Evolutionary conservation across 83 land plant species (phyloP).

Genomic region (Picea engelmannii): DNA sequence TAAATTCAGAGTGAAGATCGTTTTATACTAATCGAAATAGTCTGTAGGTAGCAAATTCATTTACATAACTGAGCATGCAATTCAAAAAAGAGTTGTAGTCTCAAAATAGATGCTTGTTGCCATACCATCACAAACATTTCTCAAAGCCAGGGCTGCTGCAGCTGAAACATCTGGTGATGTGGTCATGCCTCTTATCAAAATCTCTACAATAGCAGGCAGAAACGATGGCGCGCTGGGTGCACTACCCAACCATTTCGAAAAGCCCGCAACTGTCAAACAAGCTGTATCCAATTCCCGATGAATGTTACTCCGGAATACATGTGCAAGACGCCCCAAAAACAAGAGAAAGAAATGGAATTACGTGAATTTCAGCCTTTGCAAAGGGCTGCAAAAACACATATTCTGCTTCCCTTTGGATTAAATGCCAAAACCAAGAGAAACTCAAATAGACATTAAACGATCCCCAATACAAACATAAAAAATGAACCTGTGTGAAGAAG

Average conservation of each 20-base stretch:
- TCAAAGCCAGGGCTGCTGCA: conserved; percentile 90
- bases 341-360: no score
- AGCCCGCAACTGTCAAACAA: conserved; percentile 90
- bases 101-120: neutral
- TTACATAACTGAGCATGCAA: no score
- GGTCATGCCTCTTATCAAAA: conserved; percentile 78
- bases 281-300: conserved; percentile 38
- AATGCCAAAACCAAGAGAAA: no score
- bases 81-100: neutral
- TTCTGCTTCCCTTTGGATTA: no score
- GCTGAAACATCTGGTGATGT: conserved; percentile 80
- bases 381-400: no score
- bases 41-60: no score
- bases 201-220: conserved; percentile 71
- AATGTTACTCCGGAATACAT: neutral
- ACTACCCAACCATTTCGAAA: conserved; percentile 90
- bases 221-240: conserved; percentile 58
- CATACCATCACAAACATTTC: conserved; percentile 94
- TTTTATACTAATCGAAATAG: no score
- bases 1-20: no score
- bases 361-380: no score
- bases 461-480: neutral
- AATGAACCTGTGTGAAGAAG: conserved; percentile 82
- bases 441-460: no score
- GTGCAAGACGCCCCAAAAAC: no score